Percentiles rank a stretch among this genome's conserved stretches.
Conservation (phyloP, 1,284 basidiomycete genomes). For the Pascua guehoae region DNA sequence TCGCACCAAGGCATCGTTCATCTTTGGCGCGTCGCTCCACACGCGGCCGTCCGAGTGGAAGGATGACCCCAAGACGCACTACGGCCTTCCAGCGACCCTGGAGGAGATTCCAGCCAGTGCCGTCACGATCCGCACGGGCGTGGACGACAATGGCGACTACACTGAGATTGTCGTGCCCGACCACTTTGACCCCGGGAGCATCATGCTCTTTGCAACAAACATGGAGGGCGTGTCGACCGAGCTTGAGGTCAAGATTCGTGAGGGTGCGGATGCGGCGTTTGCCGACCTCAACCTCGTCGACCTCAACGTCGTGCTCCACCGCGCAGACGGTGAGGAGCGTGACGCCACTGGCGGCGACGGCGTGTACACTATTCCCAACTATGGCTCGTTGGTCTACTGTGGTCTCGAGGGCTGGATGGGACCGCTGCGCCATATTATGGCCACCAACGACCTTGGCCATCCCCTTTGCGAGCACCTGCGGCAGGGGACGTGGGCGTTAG, state of each 20-base stretch:
- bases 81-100: constrained; percentile 69
- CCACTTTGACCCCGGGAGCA: constrained; percentile 82
- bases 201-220: constrained; percentile 84
- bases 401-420: constrained; percentile 96
- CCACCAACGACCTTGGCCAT: constrained; percentile 85
- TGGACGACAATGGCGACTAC: constrained; percentile 65
- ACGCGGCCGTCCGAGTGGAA: constrained; percentile 62
- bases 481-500: constrained; percentile 81
- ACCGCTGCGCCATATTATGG: constrained; percentile 73
- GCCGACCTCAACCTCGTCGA: constrained; percentile 74
- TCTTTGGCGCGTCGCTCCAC: constrained; percentile 71
- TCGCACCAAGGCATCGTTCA: constrained; percentile 70
- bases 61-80: constrained; percentile 59
- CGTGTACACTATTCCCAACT: constrained; percentile 69
- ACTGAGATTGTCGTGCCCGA: constrained; percentile 77
- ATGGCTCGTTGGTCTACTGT: constrained; percentile 76
- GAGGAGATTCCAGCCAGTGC: constrained; percentile 62
- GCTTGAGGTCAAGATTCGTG: constrained; percentile 67
- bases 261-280: constrained; percentile 68
- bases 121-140: constrained; percentile 46
- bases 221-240: constrained; percentile 58
- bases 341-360: constrained; percentile 73
- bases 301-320: constrained; percentile 76
- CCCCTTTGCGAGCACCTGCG: constrained; percentile 80
- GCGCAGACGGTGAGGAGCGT: constrained; percentile 81